Evolutionary conservation across 2,329 filamentous ascomycete genomes (phyloP), one percentile per base, ranked within the genome.

Genomic region (Chaetomium olivaceum): DNA sequence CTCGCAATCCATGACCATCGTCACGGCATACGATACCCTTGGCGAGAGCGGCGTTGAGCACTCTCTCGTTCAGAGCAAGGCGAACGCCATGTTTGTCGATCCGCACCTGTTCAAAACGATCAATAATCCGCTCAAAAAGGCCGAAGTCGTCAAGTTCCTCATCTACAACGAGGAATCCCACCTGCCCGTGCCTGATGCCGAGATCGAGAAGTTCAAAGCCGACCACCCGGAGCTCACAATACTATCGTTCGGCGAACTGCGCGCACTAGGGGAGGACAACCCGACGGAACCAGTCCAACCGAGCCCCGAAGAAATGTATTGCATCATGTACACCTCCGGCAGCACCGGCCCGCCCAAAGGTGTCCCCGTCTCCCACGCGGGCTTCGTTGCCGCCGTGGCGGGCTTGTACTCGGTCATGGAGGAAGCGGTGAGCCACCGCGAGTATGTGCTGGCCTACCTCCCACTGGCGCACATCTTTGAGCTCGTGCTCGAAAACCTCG

Each of bases 401-500:
- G 95, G 95, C 76, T 87, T 97, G 55, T 87, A 89, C 74, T 85
- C 85, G 51, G 88, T 92, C 68, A 88, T 98, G 57, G 91, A 91
- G 25, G 87, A 89, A 65, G 90, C 90, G 73, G 86, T 98, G 58
- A 89, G 89, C 67, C 88, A 90, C 65, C 87, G 85, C 55, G 95
- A 99, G 72, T 85, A 86, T 55, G 83, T 98, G 52, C 85, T 99
- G 55, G 92, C 93, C 25, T 99, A 98, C 78, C 87, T 99, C 16
- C 95, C 95, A 1, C 88, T 96, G 61, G 93, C 95, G 2, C 95
- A 99, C 76, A 98, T 98, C 73, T 88, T 99, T 73, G 95, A 99
- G 78, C 95, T 97, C 78, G 91, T 94, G 66, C 92, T 99, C 71
- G 95, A 99, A 80, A 97, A 96, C 77, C 83, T 94, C 8, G 92